Percentiles rank a stretch among this genome's conserved stretches.
phyloP scores from a whole-genome alignment of 1,284 basidiomycete species.

The Malassezia globosa region DNA sequence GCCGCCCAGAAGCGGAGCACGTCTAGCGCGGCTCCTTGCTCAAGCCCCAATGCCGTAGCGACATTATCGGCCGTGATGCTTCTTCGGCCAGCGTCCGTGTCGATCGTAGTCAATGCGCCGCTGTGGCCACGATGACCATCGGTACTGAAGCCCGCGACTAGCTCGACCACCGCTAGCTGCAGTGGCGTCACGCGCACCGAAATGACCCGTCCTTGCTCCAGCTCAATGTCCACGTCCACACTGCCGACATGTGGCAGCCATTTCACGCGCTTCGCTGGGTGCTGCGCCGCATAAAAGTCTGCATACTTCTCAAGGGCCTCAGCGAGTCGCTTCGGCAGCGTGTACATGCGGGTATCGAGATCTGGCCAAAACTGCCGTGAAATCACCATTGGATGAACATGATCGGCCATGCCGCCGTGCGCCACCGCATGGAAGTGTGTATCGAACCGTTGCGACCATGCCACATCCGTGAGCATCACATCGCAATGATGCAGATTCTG shows the following conservation, averaged over 20 bases:
- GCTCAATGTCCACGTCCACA: constrained; percentile 29
- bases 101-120: background rate
- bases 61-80: constrained; percentile 16
- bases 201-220: constrained; percentile 23
- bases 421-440: constrained; percentile 18
- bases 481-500: constrained; percentile 38
- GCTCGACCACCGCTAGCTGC: constrained; percentile 10
- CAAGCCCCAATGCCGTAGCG: constrained; percentile 7
- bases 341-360: constrained; percentile 20
- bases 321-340: constrained; percentile 26
- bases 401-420: background rate
- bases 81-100: too few species aligned
- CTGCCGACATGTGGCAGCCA: constrained; percentile 34
- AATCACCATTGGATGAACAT: constrained; percentile 33
- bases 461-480: constrained; percentile 43
- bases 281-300: constrained; percentile 12
- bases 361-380: constrained; percentile 45
- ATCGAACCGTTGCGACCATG: constrained; percentile 27
- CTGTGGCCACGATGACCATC: background rate
- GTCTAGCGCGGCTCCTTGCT: constrained; percentile 7
- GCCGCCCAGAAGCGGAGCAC: constrained; percentile 15
- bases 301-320: constrained; percentile 24
- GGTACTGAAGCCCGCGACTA: constrained; percentile 6
- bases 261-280: constrained; percentile 26
- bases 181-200: constrained; percentile 6